A percentile compares a stretch with the other conserved stretches of the same genome.
Conservation (phyloP, 768 basidiomycete species). For the Psilocybe azurescens region DNA sequence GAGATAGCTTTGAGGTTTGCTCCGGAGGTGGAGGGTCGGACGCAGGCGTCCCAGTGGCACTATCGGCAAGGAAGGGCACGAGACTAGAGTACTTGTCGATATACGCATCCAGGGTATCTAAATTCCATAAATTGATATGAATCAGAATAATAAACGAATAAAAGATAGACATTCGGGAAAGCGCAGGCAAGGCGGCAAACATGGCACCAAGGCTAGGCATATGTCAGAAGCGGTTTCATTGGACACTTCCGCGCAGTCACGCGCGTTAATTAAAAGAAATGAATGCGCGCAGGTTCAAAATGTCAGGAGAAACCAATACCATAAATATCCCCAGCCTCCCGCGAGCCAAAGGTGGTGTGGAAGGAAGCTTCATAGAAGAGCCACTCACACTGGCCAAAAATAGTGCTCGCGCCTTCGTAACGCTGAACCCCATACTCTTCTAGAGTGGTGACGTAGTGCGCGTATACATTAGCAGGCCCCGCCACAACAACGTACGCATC, state of each 20-base stretch:
- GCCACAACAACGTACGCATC: constrained; percentile 79
- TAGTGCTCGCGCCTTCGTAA: constrained; percentile 83
- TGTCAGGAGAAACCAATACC: constrained; percentile 6
- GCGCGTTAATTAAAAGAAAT: constrained; percentile 20
- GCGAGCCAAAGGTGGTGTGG: constrained; percentile 1
- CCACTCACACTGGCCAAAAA: constrained; percentile 73
- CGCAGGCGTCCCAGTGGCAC: constrained; percentile 50
- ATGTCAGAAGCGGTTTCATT: constrained; percentile 17
- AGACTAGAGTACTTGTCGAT: constrained; percentile 76
- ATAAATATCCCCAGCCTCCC: constrained; percentile 11
- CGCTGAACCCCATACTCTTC: constrained; percentile 80
- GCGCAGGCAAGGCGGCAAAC: constrained; percentile 12
- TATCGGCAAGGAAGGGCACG: constrained; percentile 63
- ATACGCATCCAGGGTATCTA: constrained; percentile 81
- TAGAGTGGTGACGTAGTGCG: constrained; percentile 72
- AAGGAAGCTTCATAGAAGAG: not conserved
- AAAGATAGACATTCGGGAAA: constrained; percentile 6
- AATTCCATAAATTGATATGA: constrained; percentile 13
- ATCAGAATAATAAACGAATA: constrained; percentile 13
- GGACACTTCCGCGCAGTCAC: constrained; percentile 22
- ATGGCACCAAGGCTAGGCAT: constrained; percentile 12
- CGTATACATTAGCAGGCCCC: constrained; percentile 84
- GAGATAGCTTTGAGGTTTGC: constrained; percentile 71
- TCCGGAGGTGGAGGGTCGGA: constrained; percentile 71
- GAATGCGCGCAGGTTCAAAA: constrained; percentile 13